Evolutionary conservation across 805 yeast genomes (phyloP), one percentile per base, ranked within the genome.

Genomic region (Metschnikowia kunwiensis): DNA sequence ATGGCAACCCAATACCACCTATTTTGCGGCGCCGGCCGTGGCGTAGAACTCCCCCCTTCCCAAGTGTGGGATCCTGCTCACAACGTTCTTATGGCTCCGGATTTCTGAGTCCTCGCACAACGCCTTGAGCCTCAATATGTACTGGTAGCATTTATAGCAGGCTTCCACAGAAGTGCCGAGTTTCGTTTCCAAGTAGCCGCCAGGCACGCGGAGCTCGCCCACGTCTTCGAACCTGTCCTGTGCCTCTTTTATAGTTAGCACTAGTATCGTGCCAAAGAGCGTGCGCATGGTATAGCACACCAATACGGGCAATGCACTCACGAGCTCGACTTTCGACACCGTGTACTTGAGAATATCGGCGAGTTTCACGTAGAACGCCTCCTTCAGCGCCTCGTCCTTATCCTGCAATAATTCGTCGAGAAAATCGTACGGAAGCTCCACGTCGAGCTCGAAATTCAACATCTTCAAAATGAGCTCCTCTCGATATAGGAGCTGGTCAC

Each of bases 401-500:
- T 16, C 34, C 17, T 18, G 31, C 12, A 49, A 16, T 8, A 63
- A 42, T 3, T 40, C 40, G 26, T 64, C 70, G 32, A 57, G 43
- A 12, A 62, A 47, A 13, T 52, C 51, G 44, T 68, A 68, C 3
- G 74, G 74, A 27, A 65, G 58, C n/a, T 57, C 61, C 6, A 65
- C 41, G 36, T 57, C 58, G 28, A 68, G 47, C 41, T 68, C 74
- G 29, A 68, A 68, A 37, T 67, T 65, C 23, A 68, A 53, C 23
- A 57, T 49, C 43, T 60, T 59, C 15, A 68, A 48, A 9, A 68
- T 58, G 26, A 68, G 50, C 49, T 68, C 74, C 45, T 68, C 74
- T 24, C 74, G 46, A 42, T 58, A 68, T 27, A 68, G 47, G 7
- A 68, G 50, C 48, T 68, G 72, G 49, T 68, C 74, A 21, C 72